These are phyloP conservation scores for Vigna mungo DNA, from an alignment of 306 rosid genomes.

Conservation along the genomic window DNA sequence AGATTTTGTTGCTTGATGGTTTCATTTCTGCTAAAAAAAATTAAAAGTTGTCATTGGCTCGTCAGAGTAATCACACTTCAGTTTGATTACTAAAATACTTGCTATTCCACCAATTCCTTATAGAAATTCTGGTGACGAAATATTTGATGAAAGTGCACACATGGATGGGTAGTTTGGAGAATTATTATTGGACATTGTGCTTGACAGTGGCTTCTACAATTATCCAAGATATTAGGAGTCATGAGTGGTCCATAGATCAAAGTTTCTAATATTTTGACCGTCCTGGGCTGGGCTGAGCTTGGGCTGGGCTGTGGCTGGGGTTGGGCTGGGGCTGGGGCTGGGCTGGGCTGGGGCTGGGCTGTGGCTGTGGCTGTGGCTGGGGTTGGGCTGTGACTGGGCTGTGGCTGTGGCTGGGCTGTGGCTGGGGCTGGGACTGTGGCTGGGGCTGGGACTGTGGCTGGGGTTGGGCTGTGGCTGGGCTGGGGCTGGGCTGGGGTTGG, in stretches of 20 bases:
- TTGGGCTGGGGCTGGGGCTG: too few species aligned
- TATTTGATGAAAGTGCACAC: background rate
- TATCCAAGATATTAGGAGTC: background rate
- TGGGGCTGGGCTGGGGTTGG: too few species aligned
- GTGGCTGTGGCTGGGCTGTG: too few species aligned
- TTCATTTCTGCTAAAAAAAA: background rate
- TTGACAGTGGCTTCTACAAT: background rate
- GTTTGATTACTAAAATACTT: conserved; percentile 6
- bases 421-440: too few species aligned
- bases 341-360: too few species aligned
- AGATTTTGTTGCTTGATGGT: background rate
- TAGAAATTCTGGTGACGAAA: background rate
- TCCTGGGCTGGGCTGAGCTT: too few species aligned
- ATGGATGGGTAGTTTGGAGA: background rate
- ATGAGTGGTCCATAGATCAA: background rate
- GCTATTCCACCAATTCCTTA: background rate
- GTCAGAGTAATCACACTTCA: background rate
- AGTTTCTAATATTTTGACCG: background rate
- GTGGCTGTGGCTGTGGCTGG: too few species aligned
- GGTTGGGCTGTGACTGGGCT: too few species aligned
- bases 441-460: too few species aligned
- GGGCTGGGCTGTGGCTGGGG: too few species aligned
- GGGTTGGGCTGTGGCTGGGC: too few species aligned
- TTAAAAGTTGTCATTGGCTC: background rate
- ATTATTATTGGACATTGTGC: background rate